Percentiles rank a stretch among this genome's conserved stretches.
Evolutionary conservation across 2,329 filamentous ascomycete genomes (phyloP).

Genomic region (Achaetomium macrosporum): DNA sequence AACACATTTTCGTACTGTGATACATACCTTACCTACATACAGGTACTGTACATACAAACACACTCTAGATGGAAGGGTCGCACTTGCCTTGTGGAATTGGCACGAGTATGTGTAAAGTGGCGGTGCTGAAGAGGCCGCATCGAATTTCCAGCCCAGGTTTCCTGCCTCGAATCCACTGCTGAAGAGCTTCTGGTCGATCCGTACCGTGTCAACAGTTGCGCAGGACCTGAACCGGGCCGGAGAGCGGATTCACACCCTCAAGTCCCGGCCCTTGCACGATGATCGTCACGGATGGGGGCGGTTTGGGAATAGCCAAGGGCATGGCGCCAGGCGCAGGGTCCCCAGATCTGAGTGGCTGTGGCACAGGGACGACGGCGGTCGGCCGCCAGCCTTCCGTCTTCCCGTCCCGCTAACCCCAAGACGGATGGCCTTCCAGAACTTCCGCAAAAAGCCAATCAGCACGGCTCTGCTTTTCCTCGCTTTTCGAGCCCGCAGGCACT

Average conservation of each 20-base stretch:
- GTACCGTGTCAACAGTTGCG: too few relatives aligned
- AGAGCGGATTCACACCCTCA: slow-evolving; percentile 8
- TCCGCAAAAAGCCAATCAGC: slow-evolving; percentile 8
- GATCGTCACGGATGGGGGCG: slow-evolving; percentile 5
- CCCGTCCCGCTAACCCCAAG: slow-evolving; percentile 11
- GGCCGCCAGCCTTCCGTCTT: slow-evolving; percentile 12
- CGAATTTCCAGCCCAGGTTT: too few relatives aligned
- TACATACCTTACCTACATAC: too few relatives aligned
- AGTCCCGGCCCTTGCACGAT: slow-evolving; percentile 5
- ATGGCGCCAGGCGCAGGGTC: background rate
- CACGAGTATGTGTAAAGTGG: too few relatives aligned
- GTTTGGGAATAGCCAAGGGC: slow-evolving; percentile 5
- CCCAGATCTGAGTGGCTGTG: slow-evolving; percentile 7
- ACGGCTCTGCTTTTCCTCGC: background rate
- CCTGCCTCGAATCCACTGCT: too few relatives aligned
- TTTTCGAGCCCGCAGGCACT: too few relatives aligned
- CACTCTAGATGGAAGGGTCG: too few relatives aligned
- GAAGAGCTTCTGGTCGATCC: background rate
- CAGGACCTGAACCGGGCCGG: slow-evolving; percentile 1
- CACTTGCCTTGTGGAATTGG: too few relatives aligned
- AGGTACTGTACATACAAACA: too few relatives aligned
- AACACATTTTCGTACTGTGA: too few relatives aligned
- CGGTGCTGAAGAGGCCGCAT: too few relatives aligned
- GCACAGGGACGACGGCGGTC: too few relatives aligned
- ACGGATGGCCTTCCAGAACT: slow-evolving; percentile 3